A percentile compares a stretch with the other conserved stretches of the same genome.
Evolutionary conservation across 345 rosid genomes (phyloP).

Genomic region (Euclidium syriacum): DNA sequence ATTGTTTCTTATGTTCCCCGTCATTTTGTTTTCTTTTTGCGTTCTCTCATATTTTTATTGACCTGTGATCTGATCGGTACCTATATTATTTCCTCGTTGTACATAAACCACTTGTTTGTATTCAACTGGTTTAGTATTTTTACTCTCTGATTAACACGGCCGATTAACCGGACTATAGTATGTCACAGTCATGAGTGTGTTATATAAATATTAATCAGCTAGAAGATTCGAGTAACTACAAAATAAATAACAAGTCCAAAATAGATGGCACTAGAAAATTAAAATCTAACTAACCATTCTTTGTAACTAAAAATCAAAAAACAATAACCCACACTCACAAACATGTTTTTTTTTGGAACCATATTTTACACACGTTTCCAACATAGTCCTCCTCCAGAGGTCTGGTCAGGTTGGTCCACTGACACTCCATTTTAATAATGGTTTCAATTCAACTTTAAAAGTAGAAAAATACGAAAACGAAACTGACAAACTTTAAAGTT

Average conservation of each 20-base stretch:
- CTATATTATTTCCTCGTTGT: background rate
- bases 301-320: background rate
- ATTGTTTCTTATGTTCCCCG: background rate
- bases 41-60: background rate
- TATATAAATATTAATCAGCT: background rate
- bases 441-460: background rate
- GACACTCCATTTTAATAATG: background rate
- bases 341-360: background rate
- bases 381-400: background rate
- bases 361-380: constrained; percentile 17
- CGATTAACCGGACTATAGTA: background rate
- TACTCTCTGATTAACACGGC: background rate
- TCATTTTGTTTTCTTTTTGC: background rate
- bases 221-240: background rate
- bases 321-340: background rate
- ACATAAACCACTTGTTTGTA: background rate
- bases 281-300: background rate
- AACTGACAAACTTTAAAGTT: background rate
- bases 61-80: background rate
- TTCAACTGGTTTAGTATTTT: background rate
- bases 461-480: background rate
- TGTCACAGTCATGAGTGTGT: too few relatives aligned
- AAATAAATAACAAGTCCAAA: background rate
- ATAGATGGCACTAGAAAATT: background rate
- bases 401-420: background rate